These are phyloP conservation scores for Plasmodium coatneyi DNA, from an alignment of 169 alveolate genomes.

Conservation along the genomic window DNA sequence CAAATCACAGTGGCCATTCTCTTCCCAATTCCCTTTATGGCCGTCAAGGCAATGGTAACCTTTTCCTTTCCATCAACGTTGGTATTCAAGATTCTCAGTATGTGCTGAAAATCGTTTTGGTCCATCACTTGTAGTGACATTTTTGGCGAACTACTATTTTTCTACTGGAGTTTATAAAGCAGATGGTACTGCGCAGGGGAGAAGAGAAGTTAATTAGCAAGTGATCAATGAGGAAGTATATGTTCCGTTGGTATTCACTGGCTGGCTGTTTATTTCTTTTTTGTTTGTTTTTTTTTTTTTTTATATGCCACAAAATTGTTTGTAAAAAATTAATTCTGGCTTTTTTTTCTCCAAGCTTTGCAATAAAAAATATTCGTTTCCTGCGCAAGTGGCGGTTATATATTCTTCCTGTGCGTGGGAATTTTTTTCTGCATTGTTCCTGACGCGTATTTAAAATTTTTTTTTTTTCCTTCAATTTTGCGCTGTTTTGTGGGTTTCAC, in stretches of 20 bases:
- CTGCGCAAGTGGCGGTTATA: neutral
- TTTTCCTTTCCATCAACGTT: constrained; percentile 99
- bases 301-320: neutral
- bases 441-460: neutral
- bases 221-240: neutral
- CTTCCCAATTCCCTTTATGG: constrained; percentile 98
- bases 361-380: neutral
- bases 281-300: no score
- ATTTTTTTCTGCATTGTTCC: neutral
- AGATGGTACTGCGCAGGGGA: neutral
- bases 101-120: constrained; percentile 96
- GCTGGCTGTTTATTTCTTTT: neutral
- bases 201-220: neutral
- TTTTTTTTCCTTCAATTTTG: neutral
- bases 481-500: neutral
- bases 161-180: neutral
- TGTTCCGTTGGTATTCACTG: neutral
- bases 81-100: constrained; percentile 98
- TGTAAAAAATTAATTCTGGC: neutral
- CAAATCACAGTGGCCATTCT: constrained; percentile 96
- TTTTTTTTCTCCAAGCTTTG: neutral
- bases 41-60: constrained; percentile 97
- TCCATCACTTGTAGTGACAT: constrained; percentile 84
- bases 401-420: neutral
- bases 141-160: constrained; percentile 10